phyloP scores from a whole-genome alignment of 2,329 filamentous ascomycete genomes.

The Escovopsis sp. region DNA sequence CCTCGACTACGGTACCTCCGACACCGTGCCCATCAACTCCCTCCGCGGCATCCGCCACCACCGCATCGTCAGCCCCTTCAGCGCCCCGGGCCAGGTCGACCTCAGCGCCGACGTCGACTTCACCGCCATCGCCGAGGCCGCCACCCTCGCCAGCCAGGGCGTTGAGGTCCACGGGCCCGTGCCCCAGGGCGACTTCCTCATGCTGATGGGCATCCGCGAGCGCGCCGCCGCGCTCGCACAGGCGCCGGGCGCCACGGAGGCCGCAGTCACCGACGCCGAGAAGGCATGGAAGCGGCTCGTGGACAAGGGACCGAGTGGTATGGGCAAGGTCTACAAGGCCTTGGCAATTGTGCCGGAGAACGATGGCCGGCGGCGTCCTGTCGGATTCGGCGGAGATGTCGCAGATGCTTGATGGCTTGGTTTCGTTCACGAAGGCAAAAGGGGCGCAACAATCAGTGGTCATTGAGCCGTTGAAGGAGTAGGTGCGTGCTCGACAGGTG shows the following conservation, averaged over 20 bases:
- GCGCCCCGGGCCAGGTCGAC: slow-evolving; percentile 68
- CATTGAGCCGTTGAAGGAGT: too few relatives aligned
- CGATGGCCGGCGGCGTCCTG: slow-evolving; percentile 56
- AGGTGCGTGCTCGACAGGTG: too few relatives aligned
- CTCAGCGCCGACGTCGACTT: slow-evolving; percentile 93
- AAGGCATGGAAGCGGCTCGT: slow-evolving; percentile 68
- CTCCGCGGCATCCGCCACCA: slow-evolving; percentile 79
- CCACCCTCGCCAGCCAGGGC: slow-evolving; percentile 56
- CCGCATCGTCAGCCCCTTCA: slow-evolving; percentile 62
- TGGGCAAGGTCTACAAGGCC: slow-evolving; percentile 91
- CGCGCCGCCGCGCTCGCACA: slow-evolving; percentile 54
- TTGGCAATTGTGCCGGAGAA: slow-evolving; percentile 82
- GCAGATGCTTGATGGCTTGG: slow-evolving; percentile 2
- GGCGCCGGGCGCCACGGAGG: slow-evolving; percentile 23
- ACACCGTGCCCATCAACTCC: slow-evolving; percentile 72
- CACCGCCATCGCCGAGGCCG: slow-evolving; percentile 67
- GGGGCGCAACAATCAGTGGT: too few relatives aligned
- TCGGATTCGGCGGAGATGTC: slow-evolving; percentile 77
- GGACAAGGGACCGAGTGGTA: slow-evolving; percentile 68
- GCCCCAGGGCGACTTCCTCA: slow-evolving; percentile 68
- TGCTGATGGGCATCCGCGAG: slow-evolving; percentile 68
- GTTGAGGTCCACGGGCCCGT: slow-evolving; percentile 90
- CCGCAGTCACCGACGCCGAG: slow-evolving; percentile 48
- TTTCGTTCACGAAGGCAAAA: not conserved
- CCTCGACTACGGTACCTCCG: slow-evolving; percentile 77